Evolutionary conservation across 345 rosid species (phyloP), one percentile per base, ranked within the genome.

Genomic region (Hypericum perforatum): DNA sequence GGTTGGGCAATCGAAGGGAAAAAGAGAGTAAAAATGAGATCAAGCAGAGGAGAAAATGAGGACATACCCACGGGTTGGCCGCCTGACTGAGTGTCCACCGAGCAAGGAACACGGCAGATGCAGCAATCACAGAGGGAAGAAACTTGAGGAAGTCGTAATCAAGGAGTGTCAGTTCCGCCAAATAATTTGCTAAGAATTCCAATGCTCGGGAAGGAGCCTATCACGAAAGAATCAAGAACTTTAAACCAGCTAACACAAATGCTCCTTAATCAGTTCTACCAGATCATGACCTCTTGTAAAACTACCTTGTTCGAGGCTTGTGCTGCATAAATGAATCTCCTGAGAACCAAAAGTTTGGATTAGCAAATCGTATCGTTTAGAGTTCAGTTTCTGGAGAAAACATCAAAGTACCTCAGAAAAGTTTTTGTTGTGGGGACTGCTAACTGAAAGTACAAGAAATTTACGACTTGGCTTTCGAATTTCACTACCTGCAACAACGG

Each of bases 41-140:
- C n/a, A 38, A 41, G 11, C 37, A 16, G 6, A 14, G 39, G 1
- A 56, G 54, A 64, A 29, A 59, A 50, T 60, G 55, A 45, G 48
- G 15, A 58, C 88, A 52, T 56, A 91, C 98, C 98, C 98, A 91
- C 10, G 98, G 98, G 70, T 85, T 66, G 59, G 67, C 88, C 46
- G 85, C 74, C 54, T 80, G 96, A 55, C 75, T 49, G 56, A 91
- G 90, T 13, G 92, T 85, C 95, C 96, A 88, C 72, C 76, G 69
- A 45, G 98, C 96, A 13, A 91, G 77, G 71, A 91, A 80, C 53
- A 91, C 95, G n/a, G 95, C 84, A 55, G 98, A 85, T 29, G 98
- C 98, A 37, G 98, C 98, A 53, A 75, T 54, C 13, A 77, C 60
- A 22, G 98, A 91, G 47, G 98, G 98, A 39, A 80, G 64, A 69